phyloP scores from a whole-genome alignment of 2,329 filamentous ascomycete genomes.

The Phyllosticta capitalensis region DNA sequence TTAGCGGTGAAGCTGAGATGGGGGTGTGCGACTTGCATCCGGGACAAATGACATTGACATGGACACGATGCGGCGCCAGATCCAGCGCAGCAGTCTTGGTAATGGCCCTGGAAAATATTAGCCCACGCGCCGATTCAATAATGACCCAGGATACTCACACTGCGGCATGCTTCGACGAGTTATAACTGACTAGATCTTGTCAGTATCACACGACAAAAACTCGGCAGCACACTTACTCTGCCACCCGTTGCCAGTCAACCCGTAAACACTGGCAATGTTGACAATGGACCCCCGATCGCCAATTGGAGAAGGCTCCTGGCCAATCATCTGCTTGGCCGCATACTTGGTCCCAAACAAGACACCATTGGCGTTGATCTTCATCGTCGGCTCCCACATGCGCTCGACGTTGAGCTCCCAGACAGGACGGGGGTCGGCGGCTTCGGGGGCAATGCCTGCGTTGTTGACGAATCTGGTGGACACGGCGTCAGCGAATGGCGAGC shows the following conservation, averaged over 20 bases:
- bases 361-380: slow-evolving; percentile 23
- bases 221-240: background rate
- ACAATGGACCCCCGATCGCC: slow-evolving; percentile 42
- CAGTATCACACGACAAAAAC: background rate
- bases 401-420: slow-evolving; percentile 18
- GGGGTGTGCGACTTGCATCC: slow-evolving; percentile 31
- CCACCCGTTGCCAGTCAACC: slow-evolving; percentile 17
- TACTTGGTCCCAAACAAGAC: slow-evolving; percentile 27
- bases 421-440: slow-evolving; percentile 15
- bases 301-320: slow-evolving; percentile 18
- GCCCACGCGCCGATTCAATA: background rate
- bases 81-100: slow-evolving; percentile 42
- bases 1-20: background rate
- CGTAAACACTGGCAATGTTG: slow-evolving; percentile 43
- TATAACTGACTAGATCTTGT: slow-evolving; percentile 28
- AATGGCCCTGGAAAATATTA: slow-evolving; percentile 23
- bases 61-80: slow-evolving; percentile 39
- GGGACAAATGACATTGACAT: slow-evolving; percentile 46
- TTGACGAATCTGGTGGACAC: slow-evolving; percentile 18
- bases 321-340: slow-evolving; percentile 24
- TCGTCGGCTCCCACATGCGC: slow-evolving; percentile 22
- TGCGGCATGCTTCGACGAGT: slow-evolving; percentile 42
- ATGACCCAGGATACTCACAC: slow-evolving; percentile 15
- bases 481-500: background rate
- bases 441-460: slow-evolving; percentile 24